Percentiles rank a stretch among this genome's conserved stretches.
phyloP scores from a whole-genome alignment of 2,329 filamentous ascomycete genomes.

The Chaetomium strumarium region DNA sequence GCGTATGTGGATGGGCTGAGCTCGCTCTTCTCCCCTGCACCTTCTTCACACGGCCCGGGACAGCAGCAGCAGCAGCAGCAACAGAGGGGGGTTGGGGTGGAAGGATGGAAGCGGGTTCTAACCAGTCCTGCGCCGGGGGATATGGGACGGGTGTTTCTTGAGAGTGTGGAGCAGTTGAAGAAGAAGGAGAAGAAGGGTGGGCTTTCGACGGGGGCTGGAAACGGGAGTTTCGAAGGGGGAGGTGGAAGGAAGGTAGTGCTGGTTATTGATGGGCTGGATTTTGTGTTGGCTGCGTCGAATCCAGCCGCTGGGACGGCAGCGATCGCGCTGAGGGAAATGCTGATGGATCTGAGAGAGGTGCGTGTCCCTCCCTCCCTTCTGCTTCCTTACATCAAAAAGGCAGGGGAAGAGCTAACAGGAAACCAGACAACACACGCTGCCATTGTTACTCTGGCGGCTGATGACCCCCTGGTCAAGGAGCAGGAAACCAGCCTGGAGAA shows the following conservation, averaged over 20 bases:
- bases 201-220: not conserved
- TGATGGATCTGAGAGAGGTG: slow-evolving; percentile 60
- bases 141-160: slow-evolving; percentile 36
- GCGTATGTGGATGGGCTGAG: slow-evolving; percentile 70
- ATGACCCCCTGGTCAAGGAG: slow-evolving; percentile 60
- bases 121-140: slow-evolving; percentile 31
- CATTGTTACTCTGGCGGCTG: slow-evolving; percentile 64
- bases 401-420: slow-evolving; percentile 4
- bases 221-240: slow-evolving; percentile 22
- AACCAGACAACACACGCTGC: slow-evolving; percentile 56
- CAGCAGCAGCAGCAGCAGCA: slow-evolving; percentile 1
- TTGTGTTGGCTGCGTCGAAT: slow-evolving; percentile 55
- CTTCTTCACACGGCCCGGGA: slow-evolving; percentile 3
- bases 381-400: not conserved
- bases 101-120: slow-evolving; percentile 25
- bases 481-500: slow-evolving; percentile 61
- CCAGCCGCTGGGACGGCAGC: slow-evolving; percentile 35
- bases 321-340: slow-evolving; percentile 46
- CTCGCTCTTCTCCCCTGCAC: slow-evolving; percentile 33
- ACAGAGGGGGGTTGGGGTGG: slow-evolving; percentile 3
- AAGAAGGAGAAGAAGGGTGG: slow-evolving; percentile 21
- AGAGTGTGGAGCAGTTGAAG: slow-evolving; percentile 34
- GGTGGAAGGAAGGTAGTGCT: slow-evolving; percentile 44
- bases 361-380: slow-evolving; percentile 24
- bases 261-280: slow-evolving; percentile 60